Evolutionary conservation across 306 rosid species (phyloP).

Genomic region (Argentina anserina): DNA sequence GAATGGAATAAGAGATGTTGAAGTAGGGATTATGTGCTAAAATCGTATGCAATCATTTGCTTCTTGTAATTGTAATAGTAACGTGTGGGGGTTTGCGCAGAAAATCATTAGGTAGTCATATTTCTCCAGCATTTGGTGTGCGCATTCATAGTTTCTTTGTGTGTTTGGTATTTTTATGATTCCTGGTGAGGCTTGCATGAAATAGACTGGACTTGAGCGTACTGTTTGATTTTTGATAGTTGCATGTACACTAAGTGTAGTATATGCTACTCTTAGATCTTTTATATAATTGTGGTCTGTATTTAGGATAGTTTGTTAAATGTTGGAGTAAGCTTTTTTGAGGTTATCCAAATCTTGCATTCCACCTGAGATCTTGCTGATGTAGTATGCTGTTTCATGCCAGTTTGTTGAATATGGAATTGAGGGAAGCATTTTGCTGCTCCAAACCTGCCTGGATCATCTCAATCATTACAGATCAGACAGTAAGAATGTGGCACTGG

Average conservation of each 20-base stretch:
- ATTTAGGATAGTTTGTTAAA: not conserved
- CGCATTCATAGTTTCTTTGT: too few species aligned
- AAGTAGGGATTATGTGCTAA: not conserved
- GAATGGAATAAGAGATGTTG: not conserved
- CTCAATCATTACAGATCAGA: constrained; percentile 45
- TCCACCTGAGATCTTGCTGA: constrained; percentile 21
- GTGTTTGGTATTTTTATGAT: not conserved
- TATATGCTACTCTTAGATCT: not conserved
- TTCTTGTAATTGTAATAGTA: not conserved
- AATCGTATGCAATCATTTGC: not conserved
- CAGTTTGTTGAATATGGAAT: constrained; percentile 79
- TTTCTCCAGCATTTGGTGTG: not conserved
- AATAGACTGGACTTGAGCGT: not conserved
- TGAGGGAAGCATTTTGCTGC: constrained; percentile 78
- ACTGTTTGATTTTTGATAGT: not conserved
- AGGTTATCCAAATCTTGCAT: constrained; percentile 4
- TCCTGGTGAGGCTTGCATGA: not conserved
- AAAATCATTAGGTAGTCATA: not conserved
- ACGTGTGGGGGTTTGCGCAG: not conserved
- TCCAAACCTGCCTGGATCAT: constrained; percentile 77
- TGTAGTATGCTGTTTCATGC: constrained; percentile 17
- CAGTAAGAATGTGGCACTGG: constrained; percentile 42
- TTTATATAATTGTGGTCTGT: not conserved
- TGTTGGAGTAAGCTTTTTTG: not conserved
- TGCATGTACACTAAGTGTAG: not conserved